Evolutionary conservation across 768 basidiomycete species (phyloP), one percentile per base, ranked within the genome.

Genomic region (Crassisporium funariophilum): DNA sequence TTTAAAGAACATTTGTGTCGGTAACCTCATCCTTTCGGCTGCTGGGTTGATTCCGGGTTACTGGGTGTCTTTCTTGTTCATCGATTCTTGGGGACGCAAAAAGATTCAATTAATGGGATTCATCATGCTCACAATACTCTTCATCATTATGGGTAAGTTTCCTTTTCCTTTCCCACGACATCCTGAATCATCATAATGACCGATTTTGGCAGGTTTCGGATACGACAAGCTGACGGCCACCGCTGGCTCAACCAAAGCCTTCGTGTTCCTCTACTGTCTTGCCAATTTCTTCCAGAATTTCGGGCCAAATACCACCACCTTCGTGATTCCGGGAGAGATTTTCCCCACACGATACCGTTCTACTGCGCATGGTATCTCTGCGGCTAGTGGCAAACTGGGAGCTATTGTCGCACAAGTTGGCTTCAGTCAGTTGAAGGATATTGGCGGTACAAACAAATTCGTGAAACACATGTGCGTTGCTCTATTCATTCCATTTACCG

Each of bases 241-340:
- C 1, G 3, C 54, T 2, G 9, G 62, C 2, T 63, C 69, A 15
- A 74, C 39, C 12, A 79, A 81, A 25, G 88, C 75, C 2, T 91
- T 93, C 63, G 83, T 90, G 39, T 85, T 87, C 70, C 77, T 90
- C 20, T 93, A 92, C 71, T 88, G 88, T 62, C 71, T 93, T n/a
- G 79, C 88, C 57, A 86, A 88, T 63, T 91, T 91, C 72, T 90
- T 91, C 85, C 86, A 89, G 71, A 92, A 92, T 69, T 92, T 91
- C 52, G 90, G 88, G 2, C 87, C 85, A 8, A 89, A 91, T 56
- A 78, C 78, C 0, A 91, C 88, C 0, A 91, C 89, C 0, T 92
- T 93, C 64, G 48, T 91, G 44, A 70, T 91, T 3, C 89, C 91
- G 0, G 88, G 87, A 53, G 91, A 94, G 62, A 78, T 73, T 19